Evolutionary conservation across 108 stramenopile genomes (phyloP).

Genomic region (Nannochloropsis gaditana): DNA sequence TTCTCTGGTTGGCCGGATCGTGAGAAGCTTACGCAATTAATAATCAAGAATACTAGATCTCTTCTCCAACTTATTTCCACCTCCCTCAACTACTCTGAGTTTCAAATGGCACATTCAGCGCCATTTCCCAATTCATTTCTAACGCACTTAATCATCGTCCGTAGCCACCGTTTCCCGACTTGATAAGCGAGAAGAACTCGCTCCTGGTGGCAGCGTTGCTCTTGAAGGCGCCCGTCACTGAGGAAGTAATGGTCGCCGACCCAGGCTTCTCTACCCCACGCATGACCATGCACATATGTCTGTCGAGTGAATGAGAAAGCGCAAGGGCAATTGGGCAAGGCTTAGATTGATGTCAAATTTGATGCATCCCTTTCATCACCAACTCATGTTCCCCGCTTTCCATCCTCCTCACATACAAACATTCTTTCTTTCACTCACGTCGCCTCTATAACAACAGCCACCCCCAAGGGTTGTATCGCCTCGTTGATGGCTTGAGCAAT

Average conservation of each 20-base stretch:
- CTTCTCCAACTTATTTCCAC: too few relatives aligned
- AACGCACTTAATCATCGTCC: neutral
- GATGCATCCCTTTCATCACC: too few relatives aligned
- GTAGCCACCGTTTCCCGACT: neutral
- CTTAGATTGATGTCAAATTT: too few relatives aligned
- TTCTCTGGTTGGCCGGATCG: too few relatives aligned
- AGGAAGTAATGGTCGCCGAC: conserved; percentile 78
- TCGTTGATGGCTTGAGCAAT: conserved; percentile 91
- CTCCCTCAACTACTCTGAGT: too few relatives aligned
- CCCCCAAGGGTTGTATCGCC: conserved; percentile 81
- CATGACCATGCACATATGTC: conserved; percentile 98
- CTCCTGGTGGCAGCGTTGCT: conserved; percentile 74
- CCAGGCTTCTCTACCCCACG: conserved; percentile 89
- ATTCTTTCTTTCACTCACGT: conserved; percentile 25
- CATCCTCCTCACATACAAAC: too few relatives aligned
- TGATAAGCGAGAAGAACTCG: conserved; percentile 76
- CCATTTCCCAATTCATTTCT: too few relatives aligned
- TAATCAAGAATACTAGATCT: too few relatives aligned
- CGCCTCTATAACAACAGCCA: conserved; percentile 94
- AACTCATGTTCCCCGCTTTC: too few relatives aligned
- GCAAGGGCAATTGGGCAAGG: neutral
- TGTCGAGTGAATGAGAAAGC: neutral
- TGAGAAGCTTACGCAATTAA: too few relatives aligned
- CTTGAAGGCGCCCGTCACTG: conserved; percentile 83
- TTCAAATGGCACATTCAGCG: too few relatives aligned